Evolutionary conservation across 106 monocot species (phyloP), one percentile per base, ranked within the genome.

Genomic region (Iris macrosiphon): DNA sequence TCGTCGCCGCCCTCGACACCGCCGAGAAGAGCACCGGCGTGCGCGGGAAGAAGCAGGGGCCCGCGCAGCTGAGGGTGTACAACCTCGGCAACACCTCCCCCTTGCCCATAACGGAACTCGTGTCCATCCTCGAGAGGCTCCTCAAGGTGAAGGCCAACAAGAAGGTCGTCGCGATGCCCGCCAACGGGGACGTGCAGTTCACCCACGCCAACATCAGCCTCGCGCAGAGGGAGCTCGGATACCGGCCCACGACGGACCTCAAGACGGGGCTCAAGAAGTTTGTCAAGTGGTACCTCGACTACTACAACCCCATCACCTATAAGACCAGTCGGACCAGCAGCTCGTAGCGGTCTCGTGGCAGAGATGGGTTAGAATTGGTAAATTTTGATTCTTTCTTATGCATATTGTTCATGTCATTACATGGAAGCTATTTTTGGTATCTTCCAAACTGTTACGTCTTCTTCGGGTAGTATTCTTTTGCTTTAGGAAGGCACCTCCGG

Each of bases 21-120:
- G 66, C 66, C 7, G 17, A 55, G 66, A 66, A 66, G 55, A 66
- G 66, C 8, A 66, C 66, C 3, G 66, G 66, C 5, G 56, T 44
- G 0, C 55, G 66, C 0, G 66, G 66, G 44, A 55, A 44, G 55
- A 66, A 66, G 55, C 16, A 43, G 34, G 55, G 55, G 14, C 66
- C 52, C 0, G 66, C 66, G 2, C 66, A 66, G 66, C 31, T 66
- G n/a, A 55, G 66, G 4, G 34, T 66, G 9, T 66, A 15, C 34
- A 66, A 66, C 31, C 53, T 66, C 4, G 66, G 66, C 31, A 66
- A 66, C 21, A 66, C 66, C 0, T 55, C 55, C 2, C 66, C 66
- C 0, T 54, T 66, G 13, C 54, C 55, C 15, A 55, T 66, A n/a
- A 19, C 45, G 54, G 52, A 56, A 4, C 31, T 66, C 39, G 66